These are phyloP conservation scores for Pelargonium cotyledonis DNA, from an alignment of 441 rosid species.

Conservation along the genomic window DNA sequence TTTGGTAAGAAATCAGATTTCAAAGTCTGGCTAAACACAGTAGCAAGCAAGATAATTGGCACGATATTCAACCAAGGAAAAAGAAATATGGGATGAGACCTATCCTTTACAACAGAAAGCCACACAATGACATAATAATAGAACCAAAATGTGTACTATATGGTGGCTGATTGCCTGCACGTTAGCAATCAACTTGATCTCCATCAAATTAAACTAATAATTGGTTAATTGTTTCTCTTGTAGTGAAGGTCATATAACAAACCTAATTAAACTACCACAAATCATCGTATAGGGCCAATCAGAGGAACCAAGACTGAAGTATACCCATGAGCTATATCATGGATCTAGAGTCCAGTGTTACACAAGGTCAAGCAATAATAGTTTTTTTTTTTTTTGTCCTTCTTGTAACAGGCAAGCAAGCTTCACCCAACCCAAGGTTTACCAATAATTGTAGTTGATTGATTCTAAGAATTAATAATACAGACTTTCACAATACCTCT, in stretches of 20 bases:
- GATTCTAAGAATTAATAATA: neutral
- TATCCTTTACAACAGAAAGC: neutral
- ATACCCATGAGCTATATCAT: neutral
- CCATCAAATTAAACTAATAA: no score
- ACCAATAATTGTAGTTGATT: neutral
- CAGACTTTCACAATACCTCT: neutral
- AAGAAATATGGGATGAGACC: neutral
- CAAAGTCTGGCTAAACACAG: neutral
- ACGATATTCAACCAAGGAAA: neutral
- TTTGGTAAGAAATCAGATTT: conserved; percentile 1
- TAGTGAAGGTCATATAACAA: no score
- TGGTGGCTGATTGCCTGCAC: conserved; percentile 9
- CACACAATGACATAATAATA: neutral
- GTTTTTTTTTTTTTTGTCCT: neutral
- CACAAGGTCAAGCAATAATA: neutral
- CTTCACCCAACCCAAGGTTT: neutral
- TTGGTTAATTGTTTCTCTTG: no score
- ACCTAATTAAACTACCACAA: no score
- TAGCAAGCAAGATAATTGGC: neutral
- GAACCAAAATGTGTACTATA: neutral
- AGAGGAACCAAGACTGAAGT: neutral
- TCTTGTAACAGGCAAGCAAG: neutral
- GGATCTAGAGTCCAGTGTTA: neutral
- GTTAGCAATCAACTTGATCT: neutral
- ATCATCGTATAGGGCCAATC: neutral